Conservation (phyloP, 2,329 filamentous ascomycete species). For the Myriosclerotinia duriaeana region DNA sequence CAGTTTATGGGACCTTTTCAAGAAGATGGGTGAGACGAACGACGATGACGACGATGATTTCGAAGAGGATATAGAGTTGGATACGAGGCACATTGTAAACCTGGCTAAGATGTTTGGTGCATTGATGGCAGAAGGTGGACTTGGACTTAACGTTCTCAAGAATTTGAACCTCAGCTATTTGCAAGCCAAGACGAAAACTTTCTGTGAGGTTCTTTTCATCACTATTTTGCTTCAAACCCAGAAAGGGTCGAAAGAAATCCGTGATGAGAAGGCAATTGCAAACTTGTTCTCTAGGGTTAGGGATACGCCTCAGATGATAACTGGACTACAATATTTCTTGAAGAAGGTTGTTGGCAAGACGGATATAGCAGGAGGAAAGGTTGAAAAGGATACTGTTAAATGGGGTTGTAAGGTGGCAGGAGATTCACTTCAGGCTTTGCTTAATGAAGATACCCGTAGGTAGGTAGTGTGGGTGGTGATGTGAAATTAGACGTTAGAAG, state of each 20-base stretch:
- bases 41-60: slow-evolving; percentile 62
- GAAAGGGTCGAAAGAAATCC: slow-evolving; percentile 47
- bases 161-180: slow-evolving; percentile 77
- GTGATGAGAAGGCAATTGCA: slow-evolving; percentile 58
- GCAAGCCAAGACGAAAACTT: slow-evolving; percentile 71
- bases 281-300: slow-evolving; percentile 66
- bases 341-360: slow-evolving; percentile 71
- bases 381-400: slow-evolving; percentile 49
- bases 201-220: slow-evolving; percentile 79
- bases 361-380: slow-evolving; percentile 51
- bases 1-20: slow-evolving; percentile 81
- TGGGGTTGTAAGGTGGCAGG: slow-evolving; percentile 49
- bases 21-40: slow-evolving; percentile 73
- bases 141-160: slow-evolving; percentile 61
- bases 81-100: slow-evolving; percentile 62
- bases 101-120: slow-evolving; percentile 65
- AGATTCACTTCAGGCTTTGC: slow-evolving; percentile 36
- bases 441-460: slow-evolving; percentile 20
- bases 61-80: slow-evolving; percentile 52
- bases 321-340: slow-evolving; percentile 77
- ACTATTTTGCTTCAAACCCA: slow-evolving; percentile 69
- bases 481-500: background rate
- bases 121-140: slow-evolving; percentile 58
- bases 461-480: background rate
- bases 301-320: slow-evolving; percentile 65